Conservation (phyloP, 441 rosid species). For the Biscutella laevigata region DNA sequence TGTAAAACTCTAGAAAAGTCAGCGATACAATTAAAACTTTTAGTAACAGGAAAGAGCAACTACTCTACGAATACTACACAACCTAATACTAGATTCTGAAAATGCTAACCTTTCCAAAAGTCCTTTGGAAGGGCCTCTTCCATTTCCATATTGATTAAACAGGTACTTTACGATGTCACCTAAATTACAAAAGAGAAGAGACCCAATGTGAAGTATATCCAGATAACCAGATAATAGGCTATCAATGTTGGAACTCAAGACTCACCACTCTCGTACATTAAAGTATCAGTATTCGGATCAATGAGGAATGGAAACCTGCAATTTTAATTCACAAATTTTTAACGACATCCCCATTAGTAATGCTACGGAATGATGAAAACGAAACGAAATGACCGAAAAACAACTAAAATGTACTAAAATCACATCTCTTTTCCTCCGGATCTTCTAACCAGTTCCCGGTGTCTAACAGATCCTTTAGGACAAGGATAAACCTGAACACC, state of each 20-base stretch:
- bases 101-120: conserved; percentile 57
- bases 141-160: conserved; percentile 63
- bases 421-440: conserved; percentile 78
- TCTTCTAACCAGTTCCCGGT: conserved; percentile 64
- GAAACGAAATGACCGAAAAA: conserved; percentile 7
- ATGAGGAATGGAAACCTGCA: conserved; percentile 77
- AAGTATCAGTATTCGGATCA: conserved; percentile 57
- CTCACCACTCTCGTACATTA: conserved; percentile 81
- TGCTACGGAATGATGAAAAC: background rate
- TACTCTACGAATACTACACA: background rate
- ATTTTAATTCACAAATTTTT: background rate
- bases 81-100: background rate
- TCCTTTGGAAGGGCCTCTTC: conserved; percentile 53
- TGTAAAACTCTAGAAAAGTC: conserved; percentile 22
- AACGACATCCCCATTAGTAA: background rate
- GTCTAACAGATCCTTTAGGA: conserved; percentile 75
- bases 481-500: conserved; percentile 70
- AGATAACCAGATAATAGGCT: conserved; percentile 1
- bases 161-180: conserved; percentile 78
- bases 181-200: conserved; percentile 18
- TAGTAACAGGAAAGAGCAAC: background rate
- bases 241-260: background rate
- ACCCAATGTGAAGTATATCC: background rate
- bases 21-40: background rate
- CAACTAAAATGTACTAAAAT: conserved; percentile 18